Base-by-base conservation (phyloP, 495 filamentous ascomycete species). In the Talaromyces wortmannii region DNA sequence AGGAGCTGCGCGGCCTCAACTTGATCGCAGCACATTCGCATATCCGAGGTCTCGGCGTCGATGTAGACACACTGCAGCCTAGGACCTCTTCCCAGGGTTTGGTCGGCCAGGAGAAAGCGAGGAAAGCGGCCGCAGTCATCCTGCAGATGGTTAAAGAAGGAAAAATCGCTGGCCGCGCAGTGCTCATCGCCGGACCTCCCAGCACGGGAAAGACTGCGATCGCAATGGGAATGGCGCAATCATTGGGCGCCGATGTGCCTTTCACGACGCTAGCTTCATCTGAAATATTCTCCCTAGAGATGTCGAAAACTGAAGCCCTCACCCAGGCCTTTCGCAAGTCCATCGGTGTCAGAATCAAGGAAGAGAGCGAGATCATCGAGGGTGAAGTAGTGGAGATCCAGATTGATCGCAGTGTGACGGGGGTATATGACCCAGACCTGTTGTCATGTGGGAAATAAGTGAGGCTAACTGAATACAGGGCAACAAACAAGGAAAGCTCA, bases 321-420 rank as follows among this genome's bases (percentile, higher is more conserved):
- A 96, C 91, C 44, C 95, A 99, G 67, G 95, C 95, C 7, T 99
- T 99, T 78, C 82, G 94, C 44, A 96, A 95, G 66, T 95, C 90
- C 31, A 97, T 99, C 57, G 95, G 91, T 51, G 92, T 97, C 53
- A 78, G 91, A 53, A 97, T 97, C 71, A 97, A 95, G 68, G 92
- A 97, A 64, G 92, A 97, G 74, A 96, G 91, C 60, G 92, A 99
- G 69, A 92, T 99, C 62, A 97, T 99, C 71, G 92, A 97, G 75
- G 94, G 94, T 57, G 94, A 99, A 71, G 95, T 97, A 0, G 95
- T 99, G 49, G 94, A 99, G 73, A 97, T 99, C 58, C 95, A 97
- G 71, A 97, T 97, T 60, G 94, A 99, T 71, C 83, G 95, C 49
- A 96, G 91, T 61, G 89, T 99, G 23, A 97, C 94, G 3, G 94